phyloP scores from a whole-genome alignment of 2,329 filamentous ascomycete species.

The Aureobasidium sp. region DNA sequence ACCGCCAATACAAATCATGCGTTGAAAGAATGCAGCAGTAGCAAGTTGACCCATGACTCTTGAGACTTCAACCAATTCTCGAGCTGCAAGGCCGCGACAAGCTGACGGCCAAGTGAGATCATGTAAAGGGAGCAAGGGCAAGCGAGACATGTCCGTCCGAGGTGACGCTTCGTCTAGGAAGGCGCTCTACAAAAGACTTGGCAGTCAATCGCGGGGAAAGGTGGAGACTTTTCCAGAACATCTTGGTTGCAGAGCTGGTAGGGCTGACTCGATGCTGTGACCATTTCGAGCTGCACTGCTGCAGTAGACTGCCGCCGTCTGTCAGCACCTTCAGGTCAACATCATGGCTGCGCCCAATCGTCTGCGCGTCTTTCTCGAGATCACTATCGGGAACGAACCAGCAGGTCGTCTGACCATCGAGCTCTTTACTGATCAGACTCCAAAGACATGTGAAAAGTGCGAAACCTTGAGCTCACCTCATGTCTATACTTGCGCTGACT shows the following conservation, averaged over 20 bases:
- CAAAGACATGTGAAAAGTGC: constrained; percentile 40
- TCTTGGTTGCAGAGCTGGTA: background rate
- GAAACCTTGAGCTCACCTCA: constrained; percentile 21
- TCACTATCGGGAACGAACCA: constrained; percentile 32
- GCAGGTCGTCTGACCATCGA: constrained; percentile 36
- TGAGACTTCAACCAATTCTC: background rate
- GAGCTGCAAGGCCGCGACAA: background rate
- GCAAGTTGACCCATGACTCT: background rate
- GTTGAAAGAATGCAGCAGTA: background rate
- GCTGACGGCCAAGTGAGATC: background rate
- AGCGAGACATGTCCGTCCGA: background rate
- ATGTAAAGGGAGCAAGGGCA: background rate
- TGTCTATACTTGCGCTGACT: constrained; percentile 9
- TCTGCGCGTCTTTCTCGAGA: constrained; percentile 35
- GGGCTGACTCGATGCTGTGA: background rate
- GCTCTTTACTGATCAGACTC: constrained; percentile 37
- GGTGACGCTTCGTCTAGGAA: background rate
- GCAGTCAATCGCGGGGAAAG: background rate
- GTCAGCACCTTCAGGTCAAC: background rate
- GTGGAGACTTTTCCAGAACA: background rate
- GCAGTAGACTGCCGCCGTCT: background rate
- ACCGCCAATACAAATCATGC: background rate
- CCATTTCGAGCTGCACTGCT: background rate
- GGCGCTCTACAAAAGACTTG: background rate
- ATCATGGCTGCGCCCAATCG: constrained; percentile 15